These are phyloP conservation scores for Tetracentron sinense DNA, from an alignment of 164 flowering plant genomes.

Conservation along the genomic window DNA sequence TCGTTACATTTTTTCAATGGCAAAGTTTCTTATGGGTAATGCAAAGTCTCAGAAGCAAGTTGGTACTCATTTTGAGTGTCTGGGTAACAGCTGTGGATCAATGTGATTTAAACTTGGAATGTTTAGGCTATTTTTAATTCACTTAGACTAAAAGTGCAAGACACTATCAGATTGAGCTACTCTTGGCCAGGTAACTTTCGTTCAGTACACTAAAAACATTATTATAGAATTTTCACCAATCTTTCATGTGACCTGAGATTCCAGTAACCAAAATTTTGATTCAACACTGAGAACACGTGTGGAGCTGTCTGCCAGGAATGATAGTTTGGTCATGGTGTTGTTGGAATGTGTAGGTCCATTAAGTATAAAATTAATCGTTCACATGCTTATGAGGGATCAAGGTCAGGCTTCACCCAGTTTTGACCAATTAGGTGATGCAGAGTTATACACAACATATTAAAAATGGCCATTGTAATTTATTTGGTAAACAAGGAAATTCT, in stretches of 20 bases:
- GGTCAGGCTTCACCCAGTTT: no score
- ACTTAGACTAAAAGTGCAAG: not conserved
- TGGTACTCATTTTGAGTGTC: no score
- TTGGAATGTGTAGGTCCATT: not conserved
- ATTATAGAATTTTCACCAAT: not conserved
- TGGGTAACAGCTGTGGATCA: no score
- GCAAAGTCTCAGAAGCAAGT: no score
- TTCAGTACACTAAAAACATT: no score
- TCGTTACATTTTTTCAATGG: no score
- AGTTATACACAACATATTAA: no score
- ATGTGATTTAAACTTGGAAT: not conserved
- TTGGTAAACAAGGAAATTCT: no score
- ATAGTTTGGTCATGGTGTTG: not conserved
- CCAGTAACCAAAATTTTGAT: not conserved
- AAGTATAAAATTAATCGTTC: not conserved
- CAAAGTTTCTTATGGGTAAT: no score
- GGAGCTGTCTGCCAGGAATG: not conserved
- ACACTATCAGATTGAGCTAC: not conserved
- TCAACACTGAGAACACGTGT: not conserved
- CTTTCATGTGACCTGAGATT: not conserved
- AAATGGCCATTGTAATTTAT: no score
- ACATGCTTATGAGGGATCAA: no score
- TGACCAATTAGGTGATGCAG: no score
- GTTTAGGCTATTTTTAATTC: not conserved
- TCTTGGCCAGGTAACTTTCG: not conserved